Percentiles rank a stretch among this genome's conserved stretches.
These are phyloP conservation scores for Postia placenta DNA, from an alignment of 768 basidiomycete genomes.

Conservation along the genomic window DNA sequence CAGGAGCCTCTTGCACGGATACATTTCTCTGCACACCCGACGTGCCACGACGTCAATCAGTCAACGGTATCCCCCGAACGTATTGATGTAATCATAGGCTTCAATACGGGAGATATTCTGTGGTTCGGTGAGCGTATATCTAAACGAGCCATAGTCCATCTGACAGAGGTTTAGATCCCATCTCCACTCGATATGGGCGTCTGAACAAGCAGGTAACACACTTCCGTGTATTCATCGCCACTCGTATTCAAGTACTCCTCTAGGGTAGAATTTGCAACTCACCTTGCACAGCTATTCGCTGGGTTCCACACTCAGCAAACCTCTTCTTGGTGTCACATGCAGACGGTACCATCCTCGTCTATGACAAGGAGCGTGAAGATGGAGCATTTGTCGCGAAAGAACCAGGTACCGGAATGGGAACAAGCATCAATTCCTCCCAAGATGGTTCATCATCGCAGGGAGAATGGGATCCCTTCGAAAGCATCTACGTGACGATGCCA, in stretches of 20 bases:
- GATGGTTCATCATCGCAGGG: conserved; percentile 25
- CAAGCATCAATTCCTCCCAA: conserved; percentile 20
- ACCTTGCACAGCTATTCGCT: conserved; percentile 82
- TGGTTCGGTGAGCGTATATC: conserved; percentile 75
- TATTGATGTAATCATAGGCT: conserved; percentile 88
- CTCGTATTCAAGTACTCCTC: conserved; percentile 8
- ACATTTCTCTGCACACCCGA: conserved; percentile 81
- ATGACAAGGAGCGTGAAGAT: conserved; percentile 89
- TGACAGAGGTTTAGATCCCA: conserved; percentile 50
- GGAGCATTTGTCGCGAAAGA: conserved; percentile 63
- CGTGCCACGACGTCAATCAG: conserved; percentile 85
- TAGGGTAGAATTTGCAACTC: conserved; percentile 77
- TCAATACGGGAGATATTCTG: conserved; percentile 88
- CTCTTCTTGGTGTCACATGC: conserved; percentile 85
- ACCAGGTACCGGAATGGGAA: conserved; percentile 32
- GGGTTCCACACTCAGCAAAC: conserved; percentile 77
- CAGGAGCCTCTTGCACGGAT: conserved; percentile 86
- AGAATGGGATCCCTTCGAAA: conserved; percentile 74
- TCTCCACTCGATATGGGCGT: conserved; percentile 76
- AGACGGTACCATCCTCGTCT: conserved; percentile 84
- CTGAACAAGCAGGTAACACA: conserved; percentile 74
- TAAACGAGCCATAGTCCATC: conserved; percentile 1
- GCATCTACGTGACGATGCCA: conserved; percentile 74
- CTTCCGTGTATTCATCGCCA: neutral
- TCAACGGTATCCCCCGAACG: conserved; percentile 72